These are phyloP conservation scores for Serendipita sp. DNA, from an alignment of 768 basidiomycete genomes.

Conservation along the genomic window DNA sequence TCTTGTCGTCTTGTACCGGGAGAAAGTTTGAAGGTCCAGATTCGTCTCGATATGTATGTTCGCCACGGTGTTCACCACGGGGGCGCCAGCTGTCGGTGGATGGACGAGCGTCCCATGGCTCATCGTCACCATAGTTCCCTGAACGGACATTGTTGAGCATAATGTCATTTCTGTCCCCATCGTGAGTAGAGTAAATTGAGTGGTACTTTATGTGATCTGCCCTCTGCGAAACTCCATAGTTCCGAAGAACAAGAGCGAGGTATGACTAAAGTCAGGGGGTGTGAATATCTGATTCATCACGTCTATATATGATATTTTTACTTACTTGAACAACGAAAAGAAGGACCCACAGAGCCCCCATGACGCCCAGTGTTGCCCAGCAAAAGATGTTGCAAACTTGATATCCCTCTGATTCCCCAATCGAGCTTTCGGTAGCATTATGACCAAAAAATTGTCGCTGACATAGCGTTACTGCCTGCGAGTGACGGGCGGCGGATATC, in stretches of 20 bases:
- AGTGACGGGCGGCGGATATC: conserved; percentile 64
- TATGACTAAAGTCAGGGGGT: conserved; percentile 33
- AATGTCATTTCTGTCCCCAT: conserved; percentile 28
- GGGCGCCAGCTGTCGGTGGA: conserved; percentile 23
- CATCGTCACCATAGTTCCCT: conserved; percentile 9
- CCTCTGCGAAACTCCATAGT: conserved; percentile 59
- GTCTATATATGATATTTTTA: conserved; percentile 13
- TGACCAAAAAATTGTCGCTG: conserved; percentile 20
- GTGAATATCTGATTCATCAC: conserved; percentile 26
- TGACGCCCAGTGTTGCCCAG: conserved; percentile 84
- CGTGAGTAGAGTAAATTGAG: conserved; percentile 32
- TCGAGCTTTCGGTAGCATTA: conserved; percentile 5
- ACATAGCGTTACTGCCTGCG: conserved; percentile 53
- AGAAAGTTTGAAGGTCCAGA: neutral
- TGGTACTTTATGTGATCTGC: conserved; percentile 72
- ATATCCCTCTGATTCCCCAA: conserved; percentile 33
- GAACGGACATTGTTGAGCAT: conserved; percentile 38
- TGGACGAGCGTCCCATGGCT: conserved; percentile 44
- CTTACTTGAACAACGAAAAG: conserved; percentile 64
- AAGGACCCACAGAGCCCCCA: conserved; percentile 77
- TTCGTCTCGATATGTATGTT: neutral
- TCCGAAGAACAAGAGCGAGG: conserved; percentile 32
- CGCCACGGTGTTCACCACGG: neutral
- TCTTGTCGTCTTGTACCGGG: neutral
- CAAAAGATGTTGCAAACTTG: conserved; percentile 79